phyloP scores from a whole-genome alignment of 176 grass and related monocot genomes.

The Paspalum vaginatum region DNA sequence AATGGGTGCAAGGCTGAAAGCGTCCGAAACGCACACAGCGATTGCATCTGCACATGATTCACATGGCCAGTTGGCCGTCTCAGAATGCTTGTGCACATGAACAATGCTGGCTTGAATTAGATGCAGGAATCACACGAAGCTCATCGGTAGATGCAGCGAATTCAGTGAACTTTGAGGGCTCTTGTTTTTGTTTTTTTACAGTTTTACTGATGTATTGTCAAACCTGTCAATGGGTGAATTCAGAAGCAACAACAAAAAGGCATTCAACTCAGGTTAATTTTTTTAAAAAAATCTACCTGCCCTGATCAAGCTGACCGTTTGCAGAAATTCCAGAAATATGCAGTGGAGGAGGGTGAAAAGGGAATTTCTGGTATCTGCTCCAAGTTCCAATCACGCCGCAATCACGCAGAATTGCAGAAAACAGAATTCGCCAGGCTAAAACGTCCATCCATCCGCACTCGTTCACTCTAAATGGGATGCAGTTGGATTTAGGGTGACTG shows the following conservation, averaged over 20 bases:
- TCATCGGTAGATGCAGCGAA: not conserved
- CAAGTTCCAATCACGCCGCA: too few relatives aligned
- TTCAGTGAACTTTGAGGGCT: not conserved
- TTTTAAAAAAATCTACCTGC: not conserved
- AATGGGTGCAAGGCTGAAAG: slow-evolving; percentile 2
- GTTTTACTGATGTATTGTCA: not conserved
- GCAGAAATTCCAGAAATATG: too few relatives aligned
- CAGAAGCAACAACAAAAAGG: not conserved
- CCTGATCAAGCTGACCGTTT: not conserved
- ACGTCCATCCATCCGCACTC: slow-evolving; percentile 6
- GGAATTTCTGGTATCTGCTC: slow-evolving; percentile 3
- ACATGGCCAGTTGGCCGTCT: not conserved
- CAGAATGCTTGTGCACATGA: not conserved
- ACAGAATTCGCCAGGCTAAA: not conserved
- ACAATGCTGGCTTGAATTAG: not conserved
- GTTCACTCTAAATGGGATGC: too few relatives aligned
- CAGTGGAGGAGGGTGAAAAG: not conserved
- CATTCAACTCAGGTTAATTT: not conserved
- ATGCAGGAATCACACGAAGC: not conserved
- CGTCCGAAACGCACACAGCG: not conserved
- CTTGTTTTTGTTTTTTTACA: not conserved
- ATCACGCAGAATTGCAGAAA: slow-evolving; percentile 10
- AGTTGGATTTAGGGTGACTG: too few relatives aligned
- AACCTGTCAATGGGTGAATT: not conserved
- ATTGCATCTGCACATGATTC: not conserved